Base-by-base conservation (phyloP, 1,139 yeast genomes). In the Taphrina deformans region DNA sequence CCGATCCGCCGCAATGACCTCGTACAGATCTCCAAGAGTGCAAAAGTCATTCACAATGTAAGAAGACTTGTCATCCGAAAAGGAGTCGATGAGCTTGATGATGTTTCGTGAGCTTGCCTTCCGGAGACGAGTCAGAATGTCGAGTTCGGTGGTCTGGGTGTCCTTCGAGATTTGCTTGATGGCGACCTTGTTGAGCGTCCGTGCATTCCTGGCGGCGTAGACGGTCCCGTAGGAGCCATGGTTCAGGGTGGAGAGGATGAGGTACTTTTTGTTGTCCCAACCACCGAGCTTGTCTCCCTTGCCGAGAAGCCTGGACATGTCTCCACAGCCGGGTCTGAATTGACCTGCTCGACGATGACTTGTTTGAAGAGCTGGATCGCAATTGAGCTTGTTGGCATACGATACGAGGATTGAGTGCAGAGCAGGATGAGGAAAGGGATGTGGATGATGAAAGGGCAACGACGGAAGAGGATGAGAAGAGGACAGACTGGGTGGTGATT, bases 191-290 rank as follows among this genome's bases (percentile, higher is more conserved):
- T 51, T 35, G 44, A 53, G 35, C 18, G 65, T 52, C 41, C 59
- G 52, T 14, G 65, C 35, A 75, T 92, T 97, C 72, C 85, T 85
- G 5, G 97, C 97, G 38, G 92, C 81, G 1, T 96, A 86, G 9
- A 92, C 98, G 63, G 88, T 83, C 52, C 98, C 98, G 75, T 90
- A 92, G 0, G 97, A 90, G 41, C 98, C 98, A 75, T 89, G 93
- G 75, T 93, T 89, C 67, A 92, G 84, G 72, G 88, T 92, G 65
- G 87, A 85, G 16, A 90, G 82, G 72, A 87, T 86, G 67, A 79
- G 78, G 78, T 91, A 92, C 56, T 59, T 59, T 41, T 59, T 59
- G 56, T 59, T 48, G 50, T 59, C 51, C 63, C 63, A 59, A 16
- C 63, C 63, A 18, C 63, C 63, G 12, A 59, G 35, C 38, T 40